Evolutionary conservation across 768 basidiomycete species (phyloP), one percentile per base, ranked within the genome.

Genomic region (Mrakia blollopis): DNA sequence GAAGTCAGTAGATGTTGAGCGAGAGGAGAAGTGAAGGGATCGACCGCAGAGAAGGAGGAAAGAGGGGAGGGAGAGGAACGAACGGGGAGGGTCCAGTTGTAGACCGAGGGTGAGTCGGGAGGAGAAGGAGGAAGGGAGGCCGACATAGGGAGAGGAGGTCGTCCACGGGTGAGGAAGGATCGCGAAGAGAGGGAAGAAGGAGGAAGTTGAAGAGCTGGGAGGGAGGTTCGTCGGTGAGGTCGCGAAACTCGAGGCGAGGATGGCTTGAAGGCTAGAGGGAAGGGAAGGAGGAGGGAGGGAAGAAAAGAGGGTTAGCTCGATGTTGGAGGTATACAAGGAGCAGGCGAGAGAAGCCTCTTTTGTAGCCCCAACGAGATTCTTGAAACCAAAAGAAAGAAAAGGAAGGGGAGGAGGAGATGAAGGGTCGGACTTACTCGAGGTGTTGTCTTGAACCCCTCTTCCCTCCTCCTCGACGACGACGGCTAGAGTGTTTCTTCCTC

Each of bases 11-110:
- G 32, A 32, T 71, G 47, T 71, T 71, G 69, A 32, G 37, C 47
- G 47, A 50, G 21, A 50, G 18, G 39, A 6, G 39, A 11, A 41
- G 18, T 50, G 47, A 21, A 21, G 18, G 14, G 47, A 50, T 50
- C 47, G 47, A 9, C 47, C 47, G 47, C 47, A 50, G 7, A 32
- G 62, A 7, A 6, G 6, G 35, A 23, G 8, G 8, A 16, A 16
- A 9, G 37, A 8, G 5, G 32, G 14, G n/a, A 37, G 5, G 18
- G 32, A 18, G 14, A 8, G 5, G 35, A 14, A 21, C 50, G 28
- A 44, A 71, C 69, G 28, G 50, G 69, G 2, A 50, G 69, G n/a
- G 25, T 71, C n/a, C 25, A 71, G 69, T 71, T 54, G 69, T 21
- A 71, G 28, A 71, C 50, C 28, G 41, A 30, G 11, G 69, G 50